These are phyloP conservation scores for Leptomonas pyrrhocoris DNA, from an alignment of 208 protist species.

Conservation along the genomic window DNA sequence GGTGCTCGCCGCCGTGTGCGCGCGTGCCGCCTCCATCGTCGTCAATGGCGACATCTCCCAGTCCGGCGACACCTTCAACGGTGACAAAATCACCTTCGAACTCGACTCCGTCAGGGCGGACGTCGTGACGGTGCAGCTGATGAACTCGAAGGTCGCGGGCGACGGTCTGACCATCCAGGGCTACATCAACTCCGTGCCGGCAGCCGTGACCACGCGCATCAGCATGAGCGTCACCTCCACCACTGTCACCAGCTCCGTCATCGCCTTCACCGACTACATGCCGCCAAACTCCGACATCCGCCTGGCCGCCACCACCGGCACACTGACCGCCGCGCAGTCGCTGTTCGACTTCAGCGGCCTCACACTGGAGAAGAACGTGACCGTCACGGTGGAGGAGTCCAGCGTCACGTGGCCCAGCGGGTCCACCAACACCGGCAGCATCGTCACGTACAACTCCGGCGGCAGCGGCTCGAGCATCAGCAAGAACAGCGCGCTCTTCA, in stretches of 20 bases:
- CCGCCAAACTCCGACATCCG: slow-evolving; percentile 27
- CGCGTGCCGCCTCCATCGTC: no score
- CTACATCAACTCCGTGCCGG: no score
- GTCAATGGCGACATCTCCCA: no score
- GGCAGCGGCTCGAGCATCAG: slow-evolving; percentile 8
- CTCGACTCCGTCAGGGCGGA: no score
- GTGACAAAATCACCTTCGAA: no score
- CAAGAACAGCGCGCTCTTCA: slow-evolving; percentile 11
- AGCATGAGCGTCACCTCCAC: no score
- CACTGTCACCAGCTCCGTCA: not conserved
- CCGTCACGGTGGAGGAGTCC: not conserved
- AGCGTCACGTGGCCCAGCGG: not conserved
- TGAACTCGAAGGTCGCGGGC: no score
- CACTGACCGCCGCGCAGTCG: slow-evolving; percentile 16
- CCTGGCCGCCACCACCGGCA: slow-evolving; percentile 22
- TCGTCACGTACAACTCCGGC: slow-evolving; percentile 5
- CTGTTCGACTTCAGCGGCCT: slow-evolving; percentile 36
- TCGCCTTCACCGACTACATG: slow-evolving; percentile 20
- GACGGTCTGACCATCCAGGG: no score
- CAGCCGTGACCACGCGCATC: no score
- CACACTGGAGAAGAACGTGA: slow-evolving; percentile 13
- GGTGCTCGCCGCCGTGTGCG: no score
- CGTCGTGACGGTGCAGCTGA: no score
- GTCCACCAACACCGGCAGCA: slow-evolving; percentile 15
- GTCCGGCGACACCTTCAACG: no score